Evolutionary conservation across 306 rosid species (phyloP).

Genomic region (Prinsepia uniflora): DNA sequence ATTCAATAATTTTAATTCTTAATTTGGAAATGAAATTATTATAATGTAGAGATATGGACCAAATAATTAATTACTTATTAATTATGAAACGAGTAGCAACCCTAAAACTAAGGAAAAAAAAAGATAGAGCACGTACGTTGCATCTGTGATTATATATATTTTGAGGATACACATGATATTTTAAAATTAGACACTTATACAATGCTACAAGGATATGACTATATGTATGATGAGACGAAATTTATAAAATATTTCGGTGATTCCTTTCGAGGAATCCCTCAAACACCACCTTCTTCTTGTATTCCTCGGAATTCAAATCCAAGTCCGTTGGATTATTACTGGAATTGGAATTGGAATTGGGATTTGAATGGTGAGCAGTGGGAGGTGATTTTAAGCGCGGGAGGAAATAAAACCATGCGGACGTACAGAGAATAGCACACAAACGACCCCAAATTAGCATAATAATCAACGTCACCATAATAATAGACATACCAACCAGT

Average conservation of each 20-base stretch:
- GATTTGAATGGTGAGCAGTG: neutral
- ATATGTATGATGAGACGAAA: neutral
- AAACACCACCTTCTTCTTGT: constrained; percentile 35
- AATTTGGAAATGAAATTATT: neutral
- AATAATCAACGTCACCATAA: constrained; percentile 48
- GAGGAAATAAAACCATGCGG: constrained; percentile 53
- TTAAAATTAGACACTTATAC: too few species aligned
- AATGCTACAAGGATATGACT: too few species aligned
- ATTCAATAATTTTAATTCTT: neutral
- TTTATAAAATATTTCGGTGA: constrained; percentile 11
- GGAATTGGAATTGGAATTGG: neutral
- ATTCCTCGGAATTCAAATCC: constrained; percentile 26
- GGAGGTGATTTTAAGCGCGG: constrained; percentile 29
- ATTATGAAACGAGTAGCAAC: too few species aligned
- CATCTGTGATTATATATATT: too few species aligned
- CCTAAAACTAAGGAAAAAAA: neutral
- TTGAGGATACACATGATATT: neutral
- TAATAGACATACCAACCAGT: constrained; percentile 45
- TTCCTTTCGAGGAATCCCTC: constrained; percentile 38
- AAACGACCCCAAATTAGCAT: constrained; percentile 61
- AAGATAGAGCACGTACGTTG: neutral
- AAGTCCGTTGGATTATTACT: neutral
- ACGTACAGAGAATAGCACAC: constrained; percentile 63
- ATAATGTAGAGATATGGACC: too few species aligned
- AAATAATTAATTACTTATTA: too few species aligned